Evolutionary conservation across 2,329 filamentous ascomycete species (phyloP).

Genomic region (Apiospora pterosperma): DNA sequence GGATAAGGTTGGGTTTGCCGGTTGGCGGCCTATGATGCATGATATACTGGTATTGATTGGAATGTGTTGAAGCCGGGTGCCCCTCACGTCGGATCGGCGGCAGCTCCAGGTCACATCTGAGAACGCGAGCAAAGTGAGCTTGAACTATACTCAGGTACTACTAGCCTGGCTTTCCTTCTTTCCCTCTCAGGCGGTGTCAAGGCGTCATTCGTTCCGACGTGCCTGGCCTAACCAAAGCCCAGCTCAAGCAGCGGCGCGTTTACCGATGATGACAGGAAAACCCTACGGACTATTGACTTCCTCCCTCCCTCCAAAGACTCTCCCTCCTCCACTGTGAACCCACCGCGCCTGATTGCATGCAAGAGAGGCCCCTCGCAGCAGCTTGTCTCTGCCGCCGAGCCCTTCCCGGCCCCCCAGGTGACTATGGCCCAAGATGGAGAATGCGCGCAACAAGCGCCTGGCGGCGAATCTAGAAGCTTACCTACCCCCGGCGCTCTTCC

Average conservation of each 20-base stretch:
- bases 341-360: conserved; percentile 12
- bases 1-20: no score
- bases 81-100: no score
- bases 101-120: background rate
- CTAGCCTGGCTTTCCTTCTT: background rate
- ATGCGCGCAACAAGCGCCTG: conserved; percentile 27
- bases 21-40: no score
- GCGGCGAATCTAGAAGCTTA: conserved; percentile 21
- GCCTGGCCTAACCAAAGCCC: conserved; percentile 22
- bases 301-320: background rate
- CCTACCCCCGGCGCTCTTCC: conserved; percentile 18
- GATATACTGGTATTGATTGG: no score
- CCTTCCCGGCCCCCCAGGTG: conserved; percentile 21
- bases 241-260: conserved; percentile 17
- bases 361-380: conserved; percentile 14
- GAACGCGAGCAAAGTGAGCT: background rate
- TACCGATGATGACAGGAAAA: conserved; percentile 11
- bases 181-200: background rate
- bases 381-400: conserved; percentile 8
- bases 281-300: conserved; percentile 14
- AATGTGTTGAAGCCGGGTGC: no score
- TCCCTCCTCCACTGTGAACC: background rate
- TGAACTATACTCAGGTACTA: background rate
- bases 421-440: conserved; percentile 18
- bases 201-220: conserved; percentile 9